Evolutionary conservation across 345 rosid genomes (phyloP).

Genomic region (Cardamine chenopodiifolia): DNA sequence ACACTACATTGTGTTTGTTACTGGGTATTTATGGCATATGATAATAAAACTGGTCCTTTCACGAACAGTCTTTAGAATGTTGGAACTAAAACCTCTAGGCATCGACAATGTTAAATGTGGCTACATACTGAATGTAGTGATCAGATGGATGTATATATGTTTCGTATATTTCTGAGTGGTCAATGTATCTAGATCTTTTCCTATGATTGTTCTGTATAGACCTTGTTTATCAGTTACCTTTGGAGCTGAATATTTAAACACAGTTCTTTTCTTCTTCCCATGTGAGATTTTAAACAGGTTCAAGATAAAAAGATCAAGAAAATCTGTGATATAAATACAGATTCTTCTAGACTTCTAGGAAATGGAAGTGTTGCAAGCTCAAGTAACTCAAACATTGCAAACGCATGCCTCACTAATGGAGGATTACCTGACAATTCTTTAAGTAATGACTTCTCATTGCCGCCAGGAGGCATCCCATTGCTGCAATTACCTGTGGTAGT

Average conservation of each 20-base stretch:
- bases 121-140: not conserved
- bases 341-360: slow-evolving; percentile 63
- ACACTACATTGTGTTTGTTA: not conserved
- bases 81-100: not conserved
- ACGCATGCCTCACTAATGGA: slow-evolving; percentile 63
- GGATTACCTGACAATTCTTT: slow-evolving; percentile 50
- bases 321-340: slow-evolving; percentile 78
- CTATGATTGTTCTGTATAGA: not conserved
- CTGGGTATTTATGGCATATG: slow-evolving; percentile 5
- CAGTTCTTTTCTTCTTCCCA: not conserved
- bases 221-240: slow-evolving; percentile 6
- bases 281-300: slow-evolving; percentile 55
- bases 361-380: slow-evolving; percentile 76
- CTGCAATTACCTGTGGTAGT: slow-evolving; percentile 87
- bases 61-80: not conserved
- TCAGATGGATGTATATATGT: not conserved
- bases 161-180: slow-evolving; percentile 10
- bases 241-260: not conserved
- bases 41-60: not conserved
- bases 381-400: slow-evolving; percentile 55
- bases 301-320: slow-evolving; percentile 93
- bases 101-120: not conserved
- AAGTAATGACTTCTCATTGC: slow-evolving; percentile 59
- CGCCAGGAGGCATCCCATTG: slow-evolving; percentile 71
- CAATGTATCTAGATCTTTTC: not conserved